A percentile compares a stretch with the other conserved stretches of the same genome.
Evolutionary conservation across 129 eudicot species (phyloP).

Genomic region (Dittrichia graveolens): DNA sequence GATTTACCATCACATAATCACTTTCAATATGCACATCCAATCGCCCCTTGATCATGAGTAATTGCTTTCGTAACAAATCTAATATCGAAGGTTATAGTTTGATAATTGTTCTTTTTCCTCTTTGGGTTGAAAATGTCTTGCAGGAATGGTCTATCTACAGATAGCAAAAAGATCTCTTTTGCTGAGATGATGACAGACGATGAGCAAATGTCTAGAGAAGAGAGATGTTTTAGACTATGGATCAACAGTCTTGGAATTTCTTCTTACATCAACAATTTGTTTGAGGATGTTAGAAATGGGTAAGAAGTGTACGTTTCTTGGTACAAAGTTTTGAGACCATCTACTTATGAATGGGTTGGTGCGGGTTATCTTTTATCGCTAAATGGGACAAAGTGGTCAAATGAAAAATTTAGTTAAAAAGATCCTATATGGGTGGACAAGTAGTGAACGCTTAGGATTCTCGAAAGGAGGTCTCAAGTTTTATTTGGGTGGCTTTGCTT

Average conservation of each 20-base stretch:
- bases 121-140: constrained; percentile 8
- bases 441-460: too few relatives aligned
- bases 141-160: constrained; percentile 93
- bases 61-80: background rate
- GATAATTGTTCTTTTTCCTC: constrained; percentile 8
- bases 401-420: too few relatives aligned
- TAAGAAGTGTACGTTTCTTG: constrained; percentile 38
- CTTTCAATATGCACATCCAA: too few relatives aligned
- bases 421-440: too few relatives aligned
- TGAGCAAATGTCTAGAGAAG: constrained; percentile 89
- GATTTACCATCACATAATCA: too few relatives aligned
- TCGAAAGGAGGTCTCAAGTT: too few relatives aligned
- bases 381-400: too few relatives aligned
- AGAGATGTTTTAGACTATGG: constrained; percentile 93
- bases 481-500: too few relatives aligned
- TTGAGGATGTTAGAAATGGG: constrained; percentile 98
- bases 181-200: constrained; percentile 99
- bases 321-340: background rate
- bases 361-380: too few relatives aligned
- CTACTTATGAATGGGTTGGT: background rate
- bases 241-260: constrained; percentile 87
- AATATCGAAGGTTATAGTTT: background rate
- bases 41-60: background rate
- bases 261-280: constrained; percentile 78
- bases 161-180: constrained; percentile 78